Base-by-base conservation (phyloP, 1,139 yeast genomes). In the Kodamaea fungicola region DNA sequence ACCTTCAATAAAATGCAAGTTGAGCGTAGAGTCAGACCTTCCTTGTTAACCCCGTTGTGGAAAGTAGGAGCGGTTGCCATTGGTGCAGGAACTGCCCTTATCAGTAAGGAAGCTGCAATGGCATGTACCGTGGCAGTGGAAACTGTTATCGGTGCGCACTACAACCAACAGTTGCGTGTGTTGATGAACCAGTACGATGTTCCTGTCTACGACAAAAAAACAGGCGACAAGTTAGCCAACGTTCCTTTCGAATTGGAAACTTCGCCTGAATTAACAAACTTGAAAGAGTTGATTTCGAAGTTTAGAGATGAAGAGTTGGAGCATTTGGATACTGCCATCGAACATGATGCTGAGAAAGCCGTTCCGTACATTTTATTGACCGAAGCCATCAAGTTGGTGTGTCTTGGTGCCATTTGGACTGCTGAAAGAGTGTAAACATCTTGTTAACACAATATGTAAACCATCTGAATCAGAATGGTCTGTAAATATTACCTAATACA, bases 111-210 rank as follows among this genome's bases (percentile, higher is more conserved):
- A 57, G 97, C 97, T 1, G 98, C 98, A 2, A 92, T 92, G 99
- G 98, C 98, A 1, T 94, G 99, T 56, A 92, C 99, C 0, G 97
- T 90, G 43, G 98, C 98, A 0, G 98, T 92, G 1, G 99, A 92
- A 61, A 94, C 98, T 0, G 97, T 94, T 2, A 94, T 92, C 59
- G 99, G 98, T 2, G 86, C 87, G 1, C 99, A 92, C 59, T 92
- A 92, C 63, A 92, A 94, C 54, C 81, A 83, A 44, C 99, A 92
- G 59, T 67, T 92, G 45, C 69, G 99, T 38, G 80, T 83, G 38
- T 66, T 92, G 39, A 71, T 74, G 62, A 80, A 78, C 49, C 83
- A 81, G 46, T 81, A 70, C 47, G 62, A 69, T 30, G 57, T 74
- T 12, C 71, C 75, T 3, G 64, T 70, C 4, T 53, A 60, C 30